Base-by-base conservation (phyloP, 2,329 filamentous ascomycete genomes). In the Grosmannia huntii region DNA sequence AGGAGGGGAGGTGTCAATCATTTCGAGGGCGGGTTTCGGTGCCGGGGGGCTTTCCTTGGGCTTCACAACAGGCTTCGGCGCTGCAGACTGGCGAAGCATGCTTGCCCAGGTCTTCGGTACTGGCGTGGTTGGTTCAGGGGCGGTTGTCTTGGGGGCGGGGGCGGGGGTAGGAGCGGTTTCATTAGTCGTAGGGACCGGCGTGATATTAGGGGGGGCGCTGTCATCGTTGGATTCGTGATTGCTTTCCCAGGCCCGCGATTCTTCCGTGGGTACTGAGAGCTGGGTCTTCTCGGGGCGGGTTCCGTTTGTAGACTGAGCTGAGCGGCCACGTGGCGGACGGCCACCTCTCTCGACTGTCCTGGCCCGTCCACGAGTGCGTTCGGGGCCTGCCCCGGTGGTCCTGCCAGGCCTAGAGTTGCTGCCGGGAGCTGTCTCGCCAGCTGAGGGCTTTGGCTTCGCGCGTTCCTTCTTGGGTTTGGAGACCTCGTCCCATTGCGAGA, bases 401-500 rank as follows among this genome's bases (percentile, higher is more conserved):
- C 85, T 79, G 64, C 76, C 71, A 64, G 77, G 71, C 69, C 79
- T 75, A 63, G 68, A 57, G 57, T 69, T 68, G 63, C 73, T 72
- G 63, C 73, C 71, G 57, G 73, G 67, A 58, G 73, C 68, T 63
- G 82, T 78, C 60, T 73, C 68, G 64, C 78, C 77, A 57, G 88
- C 83, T 72, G 41, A 3, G 41, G 87, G 76, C 80, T 91, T 92
- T 65, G 85, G 79, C 72, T 85, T 84, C 66, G 84, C 75, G 64
- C 81, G 77, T 66, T 87, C 83, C 77, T 90, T 91, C 76, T 86
- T 86, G 68, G 83, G 81, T 78, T 88, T 89, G 65, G 86, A 86
- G 65, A 94, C 88, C 71, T 92, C 87, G 66, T 85, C 85, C 83
- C 90, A 94, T 76, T 90, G 87, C 63, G 88, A 85, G 67, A 91